Conservation (phyloP, 2,329 filamentous ascomycete genomes). For the Pseudohalonectria lignicola region DNA sequence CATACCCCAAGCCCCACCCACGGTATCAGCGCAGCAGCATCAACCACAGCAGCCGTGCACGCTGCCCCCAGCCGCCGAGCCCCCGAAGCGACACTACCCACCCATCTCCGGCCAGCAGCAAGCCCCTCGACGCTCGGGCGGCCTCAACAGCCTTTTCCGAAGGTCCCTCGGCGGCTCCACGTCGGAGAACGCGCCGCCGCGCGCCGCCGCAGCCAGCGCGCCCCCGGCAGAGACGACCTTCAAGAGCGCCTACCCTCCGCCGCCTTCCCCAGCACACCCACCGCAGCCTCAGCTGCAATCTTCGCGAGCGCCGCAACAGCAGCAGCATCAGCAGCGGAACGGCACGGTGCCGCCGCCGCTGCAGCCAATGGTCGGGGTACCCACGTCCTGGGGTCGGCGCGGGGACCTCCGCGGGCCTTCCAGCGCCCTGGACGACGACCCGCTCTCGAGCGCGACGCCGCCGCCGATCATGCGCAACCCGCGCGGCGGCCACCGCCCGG, state of each 20-base stretch:
- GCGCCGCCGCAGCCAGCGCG: constrained; percentile 9
- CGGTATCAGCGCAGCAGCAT: constrained; percentile 7
- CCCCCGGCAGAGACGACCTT: constrained; percentile 13
- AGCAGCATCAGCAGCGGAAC: constrained; percentile 4
- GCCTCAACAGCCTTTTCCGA: constrained; percentile 39
- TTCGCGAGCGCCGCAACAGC: constrained; percentile 3
- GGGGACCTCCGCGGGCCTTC: constrained; percentile 16
- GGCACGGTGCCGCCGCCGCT: no score
- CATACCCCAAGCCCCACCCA: constrained; percentile 8
- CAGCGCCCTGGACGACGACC: constrained; percentile 25
- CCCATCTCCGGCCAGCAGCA: constrained; percentile 30
- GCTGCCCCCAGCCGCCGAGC: no score
- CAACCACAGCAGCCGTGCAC: constrained; percentile 6
- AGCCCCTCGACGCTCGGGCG: constrained; percentile 27
- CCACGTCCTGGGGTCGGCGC: constrained; percentile 25
- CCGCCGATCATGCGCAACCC: constrained; percentile 42
- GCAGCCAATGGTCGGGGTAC: constrained; percentile 23
- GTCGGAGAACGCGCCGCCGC: constrained; percentile 11
- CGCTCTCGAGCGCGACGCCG: constrained; percentile 36
- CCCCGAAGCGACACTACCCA: constrained; percentile 32
- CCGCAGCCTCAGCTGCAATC: no score
- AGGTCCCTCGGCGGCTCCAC: constrained; percentile 22
- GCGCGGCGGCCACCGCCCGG: constrained; percentile 1
- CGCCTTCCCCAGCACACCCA: not conserved
- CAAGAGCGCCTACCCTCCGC: constrained; percentile 3